phyloP scores from a whole-genome alignment of 2,329 filamentous ascomycete genomes.

The Fusarium avenaceum region DNA sequence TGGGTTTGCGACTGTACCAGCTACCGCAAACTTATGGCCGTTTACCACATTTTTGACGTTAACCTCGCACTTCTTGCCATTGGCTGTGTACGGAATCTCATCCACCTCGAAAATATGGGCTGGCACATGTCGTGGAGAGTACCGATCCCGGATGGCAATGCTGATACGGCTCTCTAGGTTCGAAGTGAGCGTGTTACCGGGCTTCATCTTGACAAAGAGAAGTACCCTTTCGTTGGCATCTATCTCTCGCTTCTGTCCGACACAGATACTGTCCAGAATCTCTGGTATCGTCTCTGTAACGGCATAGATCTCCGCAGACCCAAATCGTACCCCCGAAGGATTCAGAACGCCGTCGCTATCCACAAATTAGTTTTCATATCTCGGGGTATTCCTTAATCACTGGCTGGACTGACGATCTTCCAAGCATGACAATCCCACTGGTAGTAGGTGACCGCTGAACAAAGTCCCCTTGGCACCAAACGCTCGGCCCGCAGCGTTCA shows the following conservation, averaged over 20 bases:
- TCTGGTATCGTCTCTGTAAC: background rate
- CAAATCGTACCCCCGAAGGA: conserved; percentile 1
- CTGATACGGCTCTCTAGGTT: background rate
- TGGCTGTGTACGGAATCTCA: background rate
- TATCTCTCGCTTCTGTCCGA: background rate
- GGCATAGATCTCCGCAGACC: background rate
- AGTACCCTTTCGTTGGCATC: background rate
- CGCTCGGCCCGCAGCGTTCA: background rate
- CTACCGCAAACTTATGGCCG: too few species aligned
- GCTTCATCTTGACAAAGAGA: conserved; percentile 1
- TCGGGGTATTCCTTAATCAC: too few species aligned
- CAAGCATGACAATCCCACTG: background rate
- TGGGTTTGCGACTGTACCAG: too few species aligned
- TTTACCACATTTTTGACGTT: background rate
- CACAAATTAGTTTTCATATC: too few species aligned
- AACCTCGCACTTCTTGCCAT: conserved; percentile 6
- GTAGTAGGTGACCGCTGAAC: background rate
- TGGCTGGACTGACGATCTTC: background rate
- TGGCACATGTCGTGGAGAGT: background rate
- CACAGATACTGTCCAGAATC: background rate
- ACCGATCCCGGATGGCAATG: background rate
- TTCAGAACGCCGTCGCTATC: background rate
- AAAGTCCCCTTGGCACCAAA: conserved; percentile 9
- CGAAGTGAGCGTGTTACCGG: background rate
- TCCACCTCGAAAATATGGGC: background rate